Evolutionary conservation across 805 yeast genomes (phyloP).

Genomic region (Tetrapisispora arboricola): DNA sequence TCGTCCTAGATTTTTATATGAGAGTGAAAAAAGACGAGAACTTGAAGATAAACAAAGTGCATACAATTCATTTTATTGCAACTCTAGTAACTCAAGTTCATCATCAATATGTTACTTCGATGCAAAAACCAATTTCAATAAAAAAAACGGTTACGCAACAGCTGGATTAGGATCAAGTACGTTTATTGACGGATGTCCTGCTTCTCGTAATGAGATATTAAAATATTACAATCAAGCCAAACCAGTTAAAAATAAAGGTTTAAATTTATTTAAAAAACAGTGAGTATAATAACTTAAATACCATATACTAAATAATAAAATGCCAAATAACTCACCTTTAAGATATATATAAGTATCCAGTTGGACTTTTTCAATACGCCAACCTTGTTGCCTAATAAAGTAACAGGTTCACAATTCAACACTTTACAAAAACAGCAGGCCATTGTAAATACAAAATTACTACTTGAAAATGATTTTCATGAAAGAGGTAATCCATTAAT

Average conservation of each 20-base stretch:
- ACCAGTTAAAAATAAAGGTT: slow-evolving; percentile 15
- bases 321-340: too few relatives aligned
- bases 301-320: too few relatives aligned
- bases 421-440: too few relatives aligned
- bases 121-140: slow-evolving; percentile 39
- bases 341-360: too few relatives aligned
- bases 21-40: slow-evolving; percentile 9
- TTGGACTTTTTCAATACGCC: too few relatives aligned
- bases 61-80: neutral
- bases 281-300: too few relatives aligned
- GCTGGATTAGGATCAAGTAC: slow-evolving; percentile 88
- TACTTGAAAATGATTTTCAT: too few relatives aligned
- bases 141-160: slow-evolving; percentile 85
- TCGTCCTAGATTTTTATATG: slow-evolving; percentile 13
- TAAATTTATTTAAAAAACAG: neutral
- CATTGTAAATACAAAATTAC: too few relatives aligned
- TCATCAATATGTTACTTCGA: slow-evolving; percentile 1
- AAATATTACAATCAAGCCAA: slow-evolving; percentile 19
- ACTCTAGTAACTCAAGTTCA: neutral
- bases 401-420: too few relatives aligned
- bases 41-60: neutral
- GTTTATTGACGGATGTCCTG: slow-evolving; percentile 94
- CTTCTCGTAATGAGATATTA: slow-evolving; percentile 30
- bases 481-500: too few relatives aligned
- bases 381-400: too few relatives aligned